Evolutionary conservation across 768 basidiomycete genomes (phyloP), one percentile per base, ranked within the genome.

Genomic region (Chalciporus chontae): DNA sequence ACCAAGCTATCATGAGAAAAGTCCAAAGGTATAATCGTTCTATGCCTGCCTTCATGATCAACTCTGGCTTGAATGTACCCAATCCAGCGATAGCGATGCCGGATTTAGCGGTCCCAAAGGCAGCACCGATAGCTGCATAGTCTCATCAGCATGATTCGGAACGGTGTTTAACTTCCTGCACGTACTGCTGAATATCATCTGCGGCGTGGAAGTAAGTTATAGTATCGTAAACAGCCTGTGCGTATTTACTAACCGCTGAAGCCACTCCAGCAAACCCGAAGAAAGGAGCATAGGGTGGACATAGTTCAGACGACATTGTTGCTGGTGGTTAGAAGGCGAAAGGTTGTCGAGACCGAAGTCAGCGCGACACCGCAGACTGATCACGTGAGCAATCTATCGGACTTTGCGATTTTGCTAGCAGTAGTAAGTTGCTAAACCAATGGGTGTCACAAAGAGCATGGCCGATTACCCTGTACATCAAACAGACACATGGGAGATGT

Each of bases 111-210:
- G 95, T 99, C 26, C 95, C 95, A 69, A 90, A 91, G 3, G 96
- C 94, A 54, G 96, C 95, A 53, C 95, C 96, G 36, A 94, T 73
- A 51, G 95, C 94, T 90, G 65, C 53, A 43, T 10, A 42, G 17
- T 19, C 2, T 43, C 23, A 39, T 63, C 37, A 57, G 45, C 45
- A 52, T 21, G 55, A 47, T 47, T 49, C 11, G 23, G 41, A 40
- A 40, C 41, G 24, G n/a, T 15, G 8, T 19, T 10, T 40, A 41
- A n/a, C 40, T n/a, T n/a, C n/a, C 14, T 31, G 39, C 36, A 82
- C 92, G 67, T 69, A 94, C 93, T 95, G 75, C 90, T 93, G 54
- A 97, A 83, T 61, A 94, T 77, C 94, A 97, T 98, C 94, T 98
- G 48, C n/a, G 24, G 43, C 24, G 53, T 18, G 27, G 24, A 0